Percentiles rank a stretch among this genome's conserved stretches.
Conservation (phyloP, 495 filamentous ascomycete species). For the Penicillium herquei region DNA sequence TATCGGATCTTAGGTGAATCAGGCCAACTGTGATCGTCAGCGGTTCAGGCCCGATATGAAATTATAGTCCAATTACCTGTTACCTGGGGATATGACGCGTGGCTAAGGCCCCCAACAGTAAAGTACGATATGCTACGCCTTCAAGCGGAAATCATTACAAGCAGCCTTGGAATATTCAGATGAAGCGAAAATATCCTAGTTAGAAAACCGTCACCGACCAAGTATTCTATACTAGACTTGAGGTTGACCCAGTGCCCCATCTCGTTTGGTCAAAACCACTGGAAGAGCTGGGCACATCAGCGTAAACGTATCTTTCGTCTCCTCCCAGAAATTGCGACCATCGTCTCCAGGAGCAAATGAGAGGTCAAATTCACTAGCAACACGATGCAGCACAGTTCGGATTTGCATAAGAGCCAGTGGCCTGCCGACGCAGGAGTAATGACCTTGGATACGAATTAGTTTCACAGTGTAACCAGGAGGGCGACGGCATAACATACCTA, state of each 20-base stretch:
- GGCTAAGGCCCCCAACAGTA: too few species aligned
- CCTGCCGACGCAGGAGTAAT: constrained; percentile 6
- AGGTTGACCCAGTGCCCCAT: neutral
- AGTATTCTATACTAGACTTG: neutral
- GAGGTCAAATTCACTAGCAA: constrained; percentile 13
- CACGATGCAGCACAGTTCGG: constrained; percentile 1
- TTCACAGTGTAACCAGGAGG: too few species aligned
- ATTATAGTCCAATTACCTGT: too few species aligned
- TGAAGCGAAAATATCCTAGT: too few species aligned
- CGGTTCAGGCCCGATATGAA: too few species aligned
- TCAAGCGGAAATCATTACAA: too few species aligned
- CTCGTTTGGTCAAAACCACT: constrained; percentile 4
- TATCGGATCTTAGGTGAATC: too few species aligned
- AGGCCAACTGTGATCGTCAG: too few species aligned
- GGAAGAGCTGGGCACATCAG: constrained; percentile 3
- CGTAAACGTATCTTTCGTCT: constrained; percentile 12
- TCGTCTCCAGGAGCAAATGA: constrained; percentile 7
- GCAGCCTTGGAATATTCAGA: too few species aligned
- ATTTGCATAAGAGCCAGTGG: constrained; percentile 9
- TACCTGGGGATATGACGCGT: too few species aligned
- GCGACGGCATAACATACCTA: constrained; percentile 22
- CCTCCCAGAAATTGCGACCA: neutral
- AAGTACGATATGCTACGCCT: too few species aligned
- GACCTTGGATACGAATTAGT: constrained; percentile 1
- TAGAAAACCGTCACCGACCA: too few species aligned